Conservation (phyloP, 306 rosid species). For the Adenanthera pavonina region DNA sequence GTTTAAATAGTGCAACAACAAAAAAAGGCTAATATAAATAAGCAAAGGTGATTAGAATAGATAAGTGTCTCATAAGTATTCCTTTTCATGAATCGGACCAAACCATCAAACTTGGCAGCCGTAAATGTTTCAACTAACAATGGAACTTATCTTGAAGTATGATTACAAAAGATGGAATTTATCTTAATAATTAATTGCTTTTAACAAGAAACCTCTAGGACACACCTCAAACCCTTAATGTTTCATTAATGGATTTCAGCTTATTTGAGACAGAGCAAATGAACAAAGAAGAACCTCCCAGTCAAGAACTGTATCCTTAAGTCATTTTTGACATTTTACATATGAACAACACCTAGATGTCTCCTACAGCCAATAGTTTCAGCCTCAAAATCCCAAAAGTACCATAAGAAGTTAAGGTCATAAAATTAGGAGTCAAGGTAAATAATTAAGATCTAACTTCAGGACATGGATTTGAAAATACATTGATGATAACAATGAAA, state of each 20-base stretch:
- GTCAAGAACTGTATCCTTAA: conserved; percentile 96
- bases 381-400: conserved; percentile 91
- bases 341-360: conserved; percentile 83
- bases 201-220: no score
- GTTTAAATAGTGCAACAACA: conserved; percentile 2
- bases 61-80: background rate
- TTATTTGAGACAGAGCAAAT: no score
- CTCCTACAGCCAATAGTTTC: conserved; percentile 92
- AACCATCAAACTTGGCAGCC: no score
- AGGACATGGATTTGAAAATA: background rate
- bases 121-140: no score
- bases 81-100: no score
- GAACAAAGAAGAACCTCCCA: conserved; percentile 77
- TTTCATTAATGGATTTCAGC: no score
- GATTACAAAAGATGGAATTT: no score
- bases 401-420: conserved; percentile 55
- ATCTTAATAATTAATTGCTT: no score
- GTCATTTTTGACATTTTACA: conserved; percentile 66
- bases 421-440: conserved; percentile 32
- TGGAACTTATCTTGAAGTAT: no score
- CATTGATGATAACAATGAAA: conserved; percentile 25
- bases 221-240: no score
- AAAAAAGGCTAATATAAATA: conserved; percentile 22
- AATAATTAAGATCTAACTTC: background rate
- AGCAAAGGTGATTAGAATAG: conserved; percentile 8